These are phyloP conservation scores for Stagonosporopsis cucurbitacearum DNA, from an alignment of 2,329 filamentous ascomycete species.

Conservation along the genomic window DNA sequence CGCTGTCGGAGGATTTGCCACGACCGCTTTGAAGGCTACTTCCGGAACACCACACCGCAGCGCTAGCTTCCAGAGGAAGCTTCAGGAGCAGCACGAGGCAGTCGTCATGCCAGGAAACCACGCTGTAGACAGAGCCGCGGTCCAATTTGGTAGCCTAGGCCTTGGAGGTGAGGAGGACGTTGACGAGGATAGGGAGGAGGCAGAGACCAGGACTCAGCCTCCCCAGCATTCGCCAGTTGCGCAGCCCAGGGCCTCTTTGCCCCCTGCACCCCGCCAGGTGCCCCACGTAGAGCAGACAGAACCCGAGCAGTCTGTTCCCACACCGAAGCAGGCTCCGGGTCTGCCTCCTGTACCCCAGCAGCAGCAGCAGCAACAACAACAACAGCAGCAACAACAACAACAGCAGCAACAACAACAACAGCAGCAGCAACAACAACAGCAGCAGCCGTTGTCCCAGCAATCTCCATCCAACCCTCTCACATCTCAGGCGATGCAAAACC, in stretches of 20 bases:
- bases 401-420: conserved; percentile 40
- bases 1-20: conserved; percentile 74
- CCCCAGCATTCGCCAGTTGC: conserved; percentile 90
- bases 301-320: conserved; percentile 51
- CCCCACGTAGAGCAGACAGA: conserved; percentile 50
- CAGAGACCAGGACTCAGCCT: conserved; percentile 91
- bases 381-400: conserved; percentile 21
- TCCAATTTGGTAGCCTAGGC: conserved; percentile 96
- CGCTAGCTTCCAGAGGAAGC: conserved; percentile 81
- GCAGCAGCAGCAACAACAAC: conserved; percentile 24
- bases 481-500: conserved; percentile 63
- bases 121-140: conserved; percentile 87
- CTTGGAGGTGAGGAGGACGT: conserved; percentile 77
- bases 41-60: conserved; percentile 65
- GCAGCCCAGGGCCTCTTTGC: conserved; percentile 83
- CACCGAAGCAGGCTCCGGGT: conserved; percentile 67
- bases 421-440: conserved; percentile 50
- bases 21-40: conserved; percentile 82
- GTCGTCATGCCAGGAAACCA: conserved; percentile 98
- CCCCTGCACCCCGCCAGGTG: conserved; percentile 66
- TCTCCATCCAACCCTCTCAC: conserved; percentile 56
- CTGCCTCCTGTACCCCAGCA: conserved; percentile 65
- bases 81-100: conserved; percentile 94
- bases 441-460: conserved; percentile 53
- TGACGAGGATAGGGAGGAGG: conserved; percentile 92